Evolutionary conservation across 164 flowering plant species (phyloP).

Genomic region (Nymphaea colorata): DNA sequence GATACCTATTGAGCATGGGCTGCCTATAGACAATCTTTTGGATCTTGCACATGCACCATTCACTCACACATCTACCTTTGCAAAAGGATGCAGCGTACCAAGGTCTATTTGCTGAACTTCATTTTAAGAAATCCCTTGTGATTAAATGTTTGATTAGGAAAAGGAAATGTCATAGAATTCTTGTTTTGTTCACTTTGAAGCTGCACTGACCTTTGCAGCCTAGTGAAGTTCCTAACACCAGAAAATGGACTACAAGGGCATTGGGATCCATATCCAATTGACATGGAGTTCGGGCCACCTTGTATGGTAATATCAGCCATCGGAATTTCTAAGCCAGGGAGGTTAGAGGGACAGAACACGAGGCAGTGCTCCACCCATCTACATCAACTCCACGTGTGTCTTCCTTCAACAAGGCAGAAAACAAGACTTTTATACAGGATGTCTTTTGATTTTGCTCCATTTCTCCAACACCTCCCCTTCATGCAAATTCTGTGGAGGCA

Average conservation of each 20-base stretch:
- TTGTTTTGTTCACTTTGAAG: background rate
- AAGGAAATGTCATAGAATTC: background rate
- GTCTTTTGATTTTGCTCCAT: conserved; percentile 94
- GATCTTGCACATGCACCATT: conserved; percentile 91
- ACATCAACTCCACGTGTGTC: conserved; percentile 89
- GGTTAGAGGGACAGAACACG: conserved; percentile 80
- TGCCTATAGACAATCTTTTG: conserved; percentile 69
- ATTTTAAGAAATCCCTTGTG: too few species aligned
- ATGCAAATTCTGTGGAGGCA: conserved; percentile 79
- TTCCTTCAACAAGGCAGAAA: conserved; percentile 63
- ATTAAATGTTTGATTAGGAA: too few species aligned
- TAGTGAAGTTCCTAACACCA: conserved; percentile 88
- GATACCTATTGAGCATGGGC: conserved; percentile 79
- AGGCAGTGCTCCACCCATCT: conserved; percentile 76
- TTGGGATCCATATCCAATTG: conserved; percentile 96
- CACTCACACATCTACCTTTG: conserved; percentile 78
- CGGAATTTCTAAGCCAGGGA: conserved; percentile 91
- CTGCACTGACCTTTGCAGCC: conserved; percentile 27
- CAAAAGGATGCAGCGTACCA: conserved; percentile 83
- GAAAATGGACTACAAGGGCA: conserved; percentile 86
- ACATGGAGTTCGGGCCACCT: conserved; percentile 89
- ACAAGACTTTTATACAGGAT: conserved; percentile 84
- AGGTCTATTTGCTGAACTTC: conserved; percentile 25
- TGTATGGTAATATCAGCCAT: conserved; percentile 88
- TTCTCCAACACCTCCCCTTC: conserved; percentile 73